Evolutionary conservation across 2,329 filamentous ascomycete genomes (phyloP).

Genomic region (Lasiodiplodia sp.): DNA sequence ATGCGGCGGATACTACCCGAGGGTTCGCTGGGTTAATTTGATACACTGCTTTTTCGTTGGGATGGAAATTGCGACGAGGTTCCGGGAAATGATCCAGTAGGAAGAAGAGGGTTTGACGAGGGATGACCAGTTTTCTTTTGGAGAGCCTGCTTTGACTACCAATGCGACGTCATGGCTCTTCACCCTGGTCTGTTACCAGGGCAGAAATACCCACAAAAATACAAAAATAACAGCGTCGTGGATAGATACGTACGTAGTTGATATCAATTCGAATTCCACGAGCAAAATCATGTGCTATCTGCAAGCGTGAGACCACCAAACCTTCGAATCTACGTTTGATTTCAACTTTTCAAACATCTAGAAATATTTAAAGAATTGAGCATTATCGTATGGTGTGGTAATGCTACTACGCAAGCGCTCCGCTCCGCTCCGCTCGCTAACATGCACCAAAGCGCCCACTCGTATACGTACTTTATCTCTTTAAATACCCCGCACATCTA

Average conservation of each 20-base stretch:
- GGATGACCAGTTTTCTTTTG: constrained; percentile 23
- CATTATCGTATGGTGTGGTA: background rate
- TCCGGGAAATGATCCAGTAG: constrained; percentile 20
- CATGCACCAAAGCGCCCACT: background rate
- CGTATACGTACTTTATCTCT: constrained; percentile 1
- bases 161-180: constrained; percentile 28
- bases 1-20: constrained; percentile 1
- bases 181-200: constrained; percentile 8
- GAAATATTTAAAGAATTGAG: too few species aligned
- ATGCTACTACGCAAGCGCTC: background rate
- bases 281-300: background rate
- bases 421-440: constrained; percentile 25
- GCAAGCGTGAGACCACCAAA: background rate
- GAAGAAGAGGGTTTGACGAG: constrained; percentile 21
- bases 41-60: constrained; percentile 19
- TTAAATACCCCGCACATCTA: background rate
- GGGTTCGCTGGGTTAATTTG: constrained; percentile 29
- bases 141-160: constrained; percentile 28
- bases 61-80: constrained; percentile 25
- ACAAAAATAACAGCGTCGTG: constrained; percentile 17
- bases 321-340: background rate
- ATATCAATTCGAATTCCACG: constrained; percentile 24
- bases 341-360: too few species aligned
- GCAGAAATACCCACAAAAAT: background rate
- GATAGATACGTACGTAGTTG: constrained; percentile 20